Percentiles rank a stretch among this genome's conserved stretches.
These are phyloP conservation scores for Ceratocystis eucalypticola DNA, from an alignment of 2,329 filamentous ascomycete genomes.

Conservation along the genomic window DNA sequence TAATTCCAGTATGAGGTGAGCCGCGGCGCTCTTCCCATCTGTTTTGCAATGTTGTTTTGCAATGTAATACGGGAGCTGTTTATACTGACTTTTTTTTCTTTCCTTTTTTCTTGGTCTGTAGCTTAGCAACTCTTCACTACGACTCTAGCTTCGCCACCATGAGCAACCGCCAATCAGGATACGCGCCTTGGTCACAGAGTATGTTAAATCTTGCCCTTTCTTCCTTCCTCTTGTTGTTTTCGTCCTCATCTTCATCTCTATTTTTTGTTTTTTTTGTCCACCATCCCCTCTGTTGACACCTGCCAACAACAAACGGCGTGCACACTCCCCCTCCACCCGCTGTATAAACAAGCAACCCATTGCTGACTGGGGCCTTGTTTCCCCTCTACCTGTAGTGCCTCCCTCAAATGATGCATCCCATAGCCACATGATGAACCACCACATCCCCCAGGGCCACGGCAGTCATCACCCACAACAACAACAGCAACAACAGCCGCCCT, in stretches of 20 bases:
- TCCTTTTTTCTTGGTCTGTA: conserved; percentile 4
- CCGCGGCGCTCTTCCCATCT: conserved; percentile 16
- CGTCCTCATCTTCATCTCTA: not conserved
- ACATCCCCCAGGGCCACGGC: conserved; percentile 10
- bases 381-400: not conserved
- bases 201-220: not conserved
- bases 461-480: not conserved
- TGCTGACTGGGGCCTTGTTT: not conserved
- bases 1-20: conserved; percentile 19
- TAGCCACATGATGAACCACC: conserved; percentile 16
- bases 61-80: not conserved
- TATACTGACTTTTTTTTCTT: conserved; percentile 11
- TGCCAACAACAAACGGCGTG: not conserved
- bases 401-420: conserved; percentile 14
- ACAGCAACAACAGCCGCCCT: conserved; percentile 5
- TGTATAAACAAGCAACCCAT: not conserved
- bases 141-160: conserved; percentile 17
- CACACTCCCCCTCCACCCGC: not conserved
- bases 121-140: conserved; percentile 15
- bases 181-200: conserved; percentile 14
- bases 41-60: not conserved
- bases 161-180: conserved; percentile 17
- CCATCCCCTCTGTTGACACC: not conserved
- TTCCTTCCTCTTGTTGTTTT: conserved; percentile 3
- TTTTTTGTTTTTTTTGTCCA: not conserved